Evolutionary conservation across 148 eudicot genomes (phyloP).

Genomic region (Cornus suecica): DNA sequence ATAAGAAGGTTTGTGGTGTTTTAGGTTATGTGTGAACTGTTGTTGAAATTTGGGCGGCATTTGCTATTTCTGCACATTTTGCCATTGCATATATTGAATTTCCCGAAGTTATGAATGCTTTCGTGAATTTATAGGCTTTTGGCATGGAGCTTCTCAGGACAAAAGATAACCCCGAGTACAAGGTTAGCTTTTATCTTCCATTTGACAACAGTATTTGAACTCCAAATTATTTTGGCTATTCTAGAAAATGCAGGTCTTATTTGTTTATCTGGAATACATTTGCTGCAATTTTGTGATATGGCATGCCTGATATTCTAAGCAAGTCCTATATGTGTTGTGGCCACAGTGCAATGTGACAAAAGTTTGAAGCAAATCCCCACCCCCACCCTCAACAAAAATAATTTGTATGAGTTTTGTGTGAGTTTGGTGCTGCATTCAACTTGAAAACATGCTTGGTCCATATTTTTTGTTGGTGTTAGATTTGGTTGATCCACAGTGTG

Average conservation of each 20-base stretch:
- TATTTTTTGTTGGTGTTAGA: neutral
- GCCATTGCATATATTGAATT: neutral
- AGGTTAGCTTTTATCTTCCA: conserved; percentile 32
- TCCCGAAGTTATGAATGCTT: conserved; percentile 15
- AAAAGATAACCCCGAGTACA: conserved; percentile 65
- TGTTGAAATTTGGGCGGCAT: neutral
- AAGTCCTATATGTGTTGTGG: neutral
- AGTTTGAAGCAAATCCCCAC: neutral
- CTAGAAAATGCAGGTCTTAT: neutral
- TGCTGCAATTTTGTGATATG: neutral
- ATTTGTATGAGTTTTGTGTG: neutral
- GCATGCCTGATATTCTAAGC: neutral
- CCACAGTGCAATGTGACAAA: neutral
- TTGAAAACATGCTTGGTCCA: neutral
- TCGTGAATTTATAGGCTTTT: conserved; percentile 49
- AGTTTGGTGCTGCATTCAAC: neutral
- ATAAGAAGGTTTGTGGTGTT: conserved; percentile 44
- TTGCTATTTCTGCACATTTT: neutral
- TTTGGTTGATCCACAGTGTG: neutral
- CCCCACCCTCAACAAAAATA: no score
- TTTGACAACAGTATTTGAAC: neutral
- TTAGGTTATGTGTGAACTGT: neutral
- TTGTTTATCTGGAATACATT: neutral
- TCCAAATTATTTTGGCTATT: neutral
- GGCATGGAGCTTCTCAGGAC: conserved; percentile 77